Evolutionary conservation across 2,329 filamentous ascomycete genomes (phyloP), one percentile per base, ranked within the genome.

Genomic region (Cladosporium velox): DNA sequence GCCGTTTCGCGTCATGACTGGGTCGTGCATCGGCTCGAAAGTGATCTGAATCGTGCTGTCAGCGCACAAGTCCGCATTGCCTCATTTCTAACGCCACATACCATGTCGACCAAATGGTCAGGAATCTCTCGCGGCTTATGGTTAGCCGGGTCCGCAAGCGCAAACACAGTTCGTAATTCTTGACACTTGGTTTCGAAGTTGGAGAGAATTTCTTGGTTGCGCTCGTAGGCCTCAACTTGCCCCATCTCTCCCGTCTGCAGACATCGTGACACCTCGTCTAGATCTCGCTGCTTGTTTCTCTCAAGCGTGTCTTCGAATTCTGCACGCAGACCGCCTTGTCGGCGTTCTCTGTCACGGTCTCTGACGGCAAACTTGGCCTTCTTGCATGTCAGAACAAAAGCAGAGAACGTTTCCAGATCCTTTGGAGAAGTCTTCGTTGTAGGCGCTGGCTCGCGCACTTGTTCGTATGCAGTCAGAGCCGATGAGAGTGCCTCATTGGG

Each of bases 351-450:
- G 41, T 83, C 81, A 65, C 82, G 83, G 77, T 98, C 94, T 70
- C 83, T 82, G 12, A 87, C 85, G 41, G 94, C 91, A 92, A 95
- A 98, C 47, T 91, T 87, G 69, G 89, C 89, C 78, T 94, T 94
- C 79, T 96, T 96, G 74, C 91, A 92, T 66, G 85, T 84, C 26
- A 97, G 82, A 0, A 97, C 91, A 18, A 91, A 86, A 18, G 84
- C 82, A 0, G 91, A 93, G 54, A 97, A 77, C 1, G 76, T 73
- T 28, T 74, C 73, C 1, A 78, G 68, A 41, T 77, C 75, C 21
- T 72, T 72, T 0, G 72, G 70, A 4, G 73, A 74, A 21, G 74
- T 74, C 35, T 74, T 87, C 26, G 88, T 86, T 26, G 86, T 83
- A 0, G 94, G 86, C 44, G 89, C 90, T 21, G 76, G 76, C 28